These are phyloP conservation scores for carrot (Daucus carota) DNA, from an alignment of 129 eudicot genomes.

Conservation along the genomic window DNA sequence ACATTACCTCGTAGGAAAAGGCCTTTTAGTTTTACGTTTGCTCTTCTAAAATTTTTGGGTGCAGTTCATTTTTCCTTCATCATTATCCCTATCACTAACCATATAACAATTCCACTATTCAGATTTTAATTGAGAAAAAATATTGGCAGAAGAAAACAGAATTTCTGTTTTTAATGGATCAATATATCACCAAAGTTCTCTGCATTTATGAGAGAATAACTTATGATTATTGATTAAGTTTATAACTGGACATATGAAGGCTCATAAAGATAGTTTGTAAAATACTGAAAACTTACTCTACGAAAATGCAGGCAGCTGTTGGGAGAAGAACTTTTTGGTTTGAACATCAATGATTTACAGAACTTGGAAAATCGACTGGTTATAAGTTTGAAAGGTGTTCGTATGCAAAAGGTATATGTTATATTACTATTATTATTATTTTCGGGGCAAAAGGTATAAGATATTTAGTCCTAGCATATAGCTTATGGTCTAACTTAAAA, in stretches of 20 bases:
- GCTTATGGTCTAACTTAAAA: neutral
- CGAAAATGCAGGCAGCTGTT: constrained; percentile 49
- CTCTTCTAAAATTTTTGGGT: no score
- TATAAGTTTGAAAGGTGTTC: constrained; percentile 54
- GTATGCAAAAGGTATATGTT: constrained; percentile 43
- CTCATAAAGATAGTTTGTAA: neutral
- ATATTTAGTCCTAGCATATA: constrained; percentile 1
- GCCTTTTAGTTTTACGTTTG: no score
- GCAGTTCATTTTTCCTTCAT: no score
- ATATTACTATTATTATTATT: neutral
- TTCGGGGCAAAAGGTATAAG: constrained; percentile 35
- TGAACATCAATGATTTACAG: constrained; percentile 49
- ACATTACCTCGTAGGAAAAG: no score
- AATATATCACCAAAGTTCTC: no score
- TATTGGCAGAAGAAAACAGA: no score
- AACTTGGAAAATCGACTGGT: constrained; percentile 51
- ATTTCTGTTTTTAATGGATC: no score
- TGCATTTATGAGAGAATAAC: no score
- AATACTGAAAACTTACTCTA: neutral
- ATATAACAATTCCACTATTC: no score
- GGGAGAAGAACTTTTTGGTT: constrained; percentile 69
- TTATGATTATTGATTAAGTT: neutral
- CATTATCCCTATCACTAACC: no score
- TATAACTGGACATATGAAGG: no score
- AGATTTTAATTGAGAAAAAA: no score